phyloP scores from a whole-genome alignment of 345 rosid species.

The Turritis glabra region DNA sequence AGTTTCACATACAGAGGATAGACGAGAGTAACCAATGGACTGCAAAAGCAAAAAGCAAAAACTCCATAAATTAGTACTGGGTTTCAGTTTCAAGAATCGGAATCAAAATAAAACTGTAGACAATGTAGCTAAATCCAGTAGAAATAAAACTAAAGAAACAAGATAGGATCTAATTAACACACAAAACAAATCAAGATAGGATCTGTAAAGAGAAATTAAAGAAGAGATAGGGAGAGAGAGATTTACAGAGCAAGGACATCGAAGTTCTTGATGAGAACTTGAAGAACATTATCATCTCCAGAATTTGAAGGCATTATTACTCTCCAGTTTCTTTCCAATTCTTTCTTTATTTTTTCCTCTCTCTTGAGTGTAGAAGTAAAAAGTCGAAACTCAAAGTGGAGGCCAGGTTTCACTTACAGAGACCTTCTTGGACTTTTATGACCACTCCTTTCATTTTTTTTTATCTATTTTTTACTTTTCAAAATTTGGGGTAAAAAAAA shows the following conservation, averaged over 20 bases:
- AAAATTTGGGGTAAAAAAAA: neutral
- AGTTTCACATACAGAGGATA: conserved; percentile 83
- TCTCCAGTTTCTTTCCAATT: conserved; percentile 22
- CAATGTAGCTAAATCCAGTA: conserved; percentile 24
- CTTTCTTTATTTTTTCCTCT: neutral
- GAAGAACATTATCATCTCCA: conserved; percentile 69
- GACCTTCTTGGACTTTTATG: conserved; percentile 26
- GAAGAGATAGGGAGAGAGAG: neutral
- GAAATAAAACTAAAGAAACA: neutral
- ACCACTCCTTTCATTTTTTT: conserved; percentile 23
- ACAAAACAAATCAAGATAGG: neutral
- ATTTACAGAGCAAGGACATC: conserved; percentile 87
- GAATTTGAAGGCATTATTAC: conserved; percentile 49
- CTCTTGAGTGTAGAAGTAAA: conserved; percentile 1
- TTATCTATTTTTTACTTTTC: neutral
- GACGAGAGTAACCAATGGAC: conserved; percentile 84
- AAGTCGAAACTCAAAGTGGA: conserved; percentile 32
- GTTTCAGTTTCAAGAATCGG: neutral
- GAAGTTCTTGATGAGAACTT: conserved; percentile 60
- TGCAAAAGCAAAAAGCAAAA: conserved; percentile 42
- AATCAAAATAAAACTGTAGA: neutral
- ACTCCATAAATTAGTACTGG: conserved; percentile 9
- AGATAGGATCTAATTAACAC: neutral
- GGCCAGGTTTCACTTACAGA: conserved; percentile 35
- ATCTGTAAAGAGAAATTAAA: conserved; percentile 7